phyloP scores from a whole-genome alignment of 1,139 yeast genomes.

The Kluyveromyces sp. region DNA sequence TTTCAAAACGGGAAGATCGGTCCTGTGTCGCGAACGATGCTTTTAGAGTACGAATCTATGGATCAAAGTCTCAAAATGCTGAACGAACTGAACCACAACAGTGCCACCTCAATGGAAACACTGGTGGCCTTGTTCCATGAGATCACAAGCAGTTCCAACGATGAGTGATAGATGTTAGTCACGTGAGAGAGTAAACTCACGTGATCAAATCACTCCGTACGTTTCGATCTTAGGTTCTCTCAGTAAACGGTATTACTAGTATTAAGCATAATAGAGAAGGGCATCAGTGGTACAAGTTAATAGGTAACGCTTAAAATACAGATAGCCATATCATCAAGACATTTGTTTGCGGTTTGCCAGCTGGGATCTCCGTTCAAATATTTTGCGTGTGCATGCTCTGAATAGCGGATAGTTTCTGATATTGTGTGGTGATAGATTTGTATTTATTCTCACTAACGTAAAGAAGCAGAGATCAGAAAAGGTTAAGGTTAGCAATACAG shows the following conservation, averaged over 20 bases:
- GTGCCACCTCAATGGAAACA: neutral
- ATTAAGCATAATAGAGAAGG: neutral
- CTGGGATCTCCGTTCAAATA: too few species aligned
- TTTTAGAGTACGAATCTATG: constrained; percentile 8
- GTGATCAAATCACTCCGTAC: neutral
- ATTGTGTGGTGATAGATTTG: neutral
- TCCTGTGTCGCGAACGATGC: constrained; percentile 19
- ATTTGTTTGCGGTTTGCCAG: too few species aligned
- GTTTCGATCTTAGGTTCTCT: neutral
- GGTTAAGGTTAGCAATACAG: neutral
- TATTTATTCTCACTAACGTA: neutral
- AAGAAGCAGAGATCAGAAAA: constrained; percentile 1
- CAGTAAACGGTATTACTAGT: too few species aligned
- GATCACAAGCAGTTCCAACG: neutral
- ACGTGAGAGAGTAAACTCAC: too few species aligned
- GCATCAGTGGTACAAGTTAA: neutral
- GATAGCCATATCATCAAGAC: too few species aligned
- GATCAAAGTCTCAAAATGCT: neutral
- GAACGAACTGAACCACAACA: neutral
- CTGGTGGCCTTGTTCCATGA: neutral
- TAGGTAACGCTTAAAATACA: neutral
- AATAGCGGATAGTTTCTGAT: neutral
- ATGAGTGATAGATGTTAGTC: neutral
- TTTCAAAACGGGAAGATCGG: constrained; percentile 27
- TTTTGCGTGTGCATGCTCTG: neutral